phyloP scores from a whole-genome alignment of 805 yeast species.

The Geotrichum ghanense region DNA sequence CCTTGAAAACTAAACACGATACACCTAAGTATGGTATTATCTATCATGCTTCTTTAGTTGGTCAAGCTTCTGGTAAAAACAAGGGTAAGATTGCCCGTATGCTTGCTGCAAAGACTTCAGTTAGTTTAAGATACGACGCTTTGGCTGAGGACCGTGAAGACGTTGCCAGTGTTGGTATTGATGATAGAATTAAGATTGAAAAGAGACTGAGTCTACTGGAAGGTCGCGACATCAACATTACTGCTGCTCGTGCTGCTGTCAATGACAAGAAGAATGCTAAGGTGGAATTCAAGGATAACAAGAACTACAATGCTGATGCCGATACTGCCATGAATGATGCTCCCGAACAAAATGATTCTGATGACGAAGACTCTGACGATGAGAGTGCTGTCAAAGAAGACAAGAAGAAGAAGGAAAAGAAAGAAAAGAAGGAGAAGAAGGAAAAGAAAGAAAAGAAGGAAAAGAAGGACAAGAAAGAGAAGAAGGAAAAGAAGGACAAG shows the following conservation, averaged over 20 bases:
- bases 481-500: conserved; percentile 12
- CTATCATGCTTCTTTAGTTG: conserved; percentile 94
- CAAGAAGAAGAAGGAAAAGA: conserved; percentile 9
- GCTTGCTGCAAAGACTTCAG: conserved; percentile 96
- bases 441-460: conserved; percentile 26
- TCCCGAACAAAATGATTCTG: conserved; percentile 61
- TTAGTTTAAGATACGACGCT: conserved; percentile 92
- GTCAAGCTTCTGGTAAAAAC: conserved; percentile 96
- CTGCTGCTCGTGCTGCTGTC: conserved; percentile 57
- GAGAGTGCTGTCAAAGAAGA: conserved; percentile 20
- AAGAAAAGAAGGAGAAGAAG: conserved; percentile 60
- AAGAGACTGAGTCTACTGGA: conserved; percentile 87
- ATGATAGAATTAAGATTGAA: conserved; percentile 88
- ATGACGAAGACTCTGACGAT: conserved; percentile 24
- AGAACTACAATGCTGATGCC: conserved; percentile 84
- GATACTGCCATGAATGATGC: conserved; percentile 74
- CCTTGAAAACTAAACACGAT: conserved; percentile 95
- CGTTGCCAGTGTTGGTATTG: conserved; percentile 84
- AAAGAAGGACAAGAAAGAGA: conserved; percentile 21
- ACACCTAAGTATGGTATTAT: conserved; percentile 97
- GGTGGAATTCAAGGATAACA: conserved; percentile 71
- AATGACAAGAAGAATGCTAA: conserved; percentile 67
- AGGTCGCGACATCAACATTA: conserved; percentile 86
- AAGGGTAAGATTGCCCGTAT: conserved; percentile 99
- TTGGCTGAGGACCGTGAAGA: conserved; percentile 88